A percentile compares a stretch with the other conserved stretches of the same genome.
phyloP scores from a whole-genome alignment of 495 filamentous ascomycete genomes.

The Astrothelium subdiscretum region DNA sequence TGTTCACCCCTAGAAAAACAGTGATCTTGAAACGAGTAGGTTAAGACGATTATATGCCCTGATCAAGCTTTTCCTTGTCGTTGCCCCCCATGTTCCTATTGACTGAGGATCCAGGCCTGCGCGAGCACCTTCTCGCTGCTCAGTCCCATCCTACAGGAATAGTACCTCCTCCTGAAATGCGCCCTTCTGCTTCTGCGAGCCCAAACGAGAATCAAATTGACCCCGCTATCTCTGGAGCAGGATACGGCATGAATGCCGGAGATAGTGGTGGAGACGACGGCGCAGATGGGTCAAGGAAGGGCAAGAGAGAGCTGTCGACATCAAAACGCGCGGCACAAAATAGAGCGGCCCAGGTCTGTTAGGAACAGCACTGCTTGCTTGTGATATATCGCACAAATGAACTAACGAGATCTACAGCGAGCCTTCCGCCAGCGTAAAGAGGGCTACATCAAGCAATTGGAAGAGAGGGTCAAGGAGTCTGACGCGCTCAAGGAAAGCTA shows the following conservation, averaged over 20 bases:
- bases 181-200: constrained; percentile 12
- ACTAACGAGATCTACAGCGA: constrained; percentile 43
- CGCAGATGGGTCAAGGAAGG: constrained; percentile 24
- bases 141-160: constrained; percentile 13
- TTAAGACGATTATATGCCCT: neutral
- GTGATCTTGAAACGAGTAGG: neutral
- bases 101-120: constrained; percentile 21
- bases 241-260: constrained; percentile 10
- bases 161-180: constrained; percentile 9
- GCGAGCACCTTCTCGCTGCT: constrained; percentile 32
- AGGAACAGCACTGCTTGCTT: neutral
- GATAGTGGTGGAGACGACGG: constrained; percentile 24
- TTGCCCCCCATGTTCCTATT: neutral
- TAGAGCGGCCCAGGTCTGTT: constrained; percentile 81
- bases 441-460: constrained; percentile 91
- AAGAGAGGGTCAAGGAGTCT: constrained; percentile 75
- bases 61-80: neutral
- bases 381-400: constrained; percentile 5
- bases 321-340: constrained; percentile 97
- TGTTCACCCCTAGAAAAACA: neutral
- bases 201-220: constrained; percentile 29
- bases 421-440: constrained; percentile 97
- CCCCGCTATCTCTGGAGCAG: constrained; percentile 24
- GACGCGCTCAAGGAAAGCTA: constrained; percentile 55
- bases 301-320: constrained; percentile 83